phyloP scores from a whole-genome alignment of 306 rosid genomes.

The Cercis canadensis region DNA sequence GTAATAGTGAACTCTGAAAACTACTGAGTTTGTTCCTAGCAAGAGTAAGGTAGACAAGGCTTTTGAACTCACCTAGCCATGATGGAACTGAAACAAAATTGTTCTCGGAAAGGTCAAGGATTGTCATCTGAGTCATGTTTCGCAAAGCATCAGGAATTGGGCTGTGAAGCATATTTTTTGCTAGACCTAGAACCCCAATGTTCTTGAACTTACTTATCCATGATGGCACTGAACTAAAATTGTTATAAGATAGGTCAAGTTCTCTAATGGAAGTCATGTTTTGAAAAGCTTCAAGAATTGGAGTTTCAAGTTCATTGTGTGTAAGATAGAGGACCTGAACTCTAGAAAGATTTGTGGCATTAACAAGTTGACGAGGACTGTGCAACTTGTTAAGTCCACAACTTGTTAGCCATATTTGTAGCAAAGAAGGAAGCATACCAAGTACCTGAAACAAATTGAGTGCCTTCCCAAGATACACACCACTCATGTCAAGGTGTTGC shows the following conservation, averaged over 20 bases:
- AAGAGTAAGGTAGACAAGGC: neutral
- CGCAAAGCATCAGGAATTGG: neutral
- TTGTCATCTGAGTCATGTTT: constrained; percentile 17
- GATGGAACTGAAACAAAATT: neutral
- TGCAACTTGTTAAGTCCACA: no score
- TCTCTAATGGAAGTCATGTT: neutral
- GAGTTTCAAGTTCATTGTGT: neutral
- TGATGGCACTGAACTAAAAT: no score
- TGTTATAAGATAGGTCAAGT: neutral
- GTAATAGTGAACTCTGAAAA: constrained; percentile 1
- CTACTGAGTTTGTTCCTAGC: constrained; percentile 1
- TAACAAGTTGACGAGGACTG: no score
- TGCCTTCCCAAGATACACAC: neutral
- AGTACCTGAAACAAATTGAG: neutral
- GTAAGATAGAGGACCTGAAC: neutral
- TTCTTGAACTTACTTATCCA: no score
- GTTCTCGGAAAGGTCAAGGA: neutral
- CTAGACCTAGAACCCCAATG: no score
- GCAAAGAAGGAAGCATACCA: neutral
- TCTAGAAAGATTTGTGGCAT: neutral
- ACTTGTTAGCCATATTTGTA: no score
- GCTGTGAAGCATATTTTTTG: neutral
- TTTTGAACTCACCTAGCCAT: neutral
- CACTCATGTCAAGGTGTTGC: neutral
- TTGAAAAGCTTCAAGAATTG: neutral